Percentiles rank a stretch among this genome's conserved stretches.
phyloP scores from a whole-genome alignment of 2,329 filamentous ascomycete genomes.

The Neofusicoccum sp. region DNA sequence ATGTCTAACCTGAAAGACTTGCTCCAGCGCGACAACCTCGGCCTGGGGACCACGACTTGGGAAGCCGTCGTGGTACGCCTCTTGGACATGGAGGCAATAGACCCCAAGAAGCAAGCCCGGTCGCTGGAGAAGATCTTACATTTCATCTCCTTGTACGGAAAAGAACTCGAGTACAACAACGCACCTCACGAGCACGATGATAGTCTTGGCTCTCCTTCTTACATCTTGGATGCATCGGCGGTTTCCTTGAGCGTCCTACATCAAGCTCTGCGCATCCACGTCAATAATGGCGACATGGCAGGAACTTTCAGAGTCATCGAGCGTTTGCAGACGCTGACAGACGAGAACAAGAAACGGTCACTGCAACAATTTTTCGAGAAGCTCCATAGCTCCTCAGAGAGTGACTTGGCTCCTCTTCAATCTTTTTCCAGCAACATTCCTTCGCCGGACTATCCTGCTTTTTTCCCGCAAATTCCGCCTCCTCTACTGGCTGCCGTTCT shows the following conservation, averaged over 20 bases:
- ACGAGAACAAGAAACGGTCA: conserved; percentile 47
- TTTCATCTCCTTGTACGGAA: conserved; percentile 45
- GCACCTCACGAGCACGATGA: conserved; percentile 30
- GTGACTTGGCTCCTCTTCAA: conserved; percentile 28
- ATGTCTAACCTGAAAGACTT: conserved; percentile 42
- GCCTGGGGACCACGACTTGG: conserved; percentile 47
- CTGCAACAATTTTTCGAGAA: conserved; percentile 45
- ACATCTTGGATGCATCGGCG: conserved; percentile 50
- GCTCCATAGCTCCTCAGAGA: conserved; percentile 26
- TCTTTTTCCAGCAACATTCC: conserved; percentile 37
- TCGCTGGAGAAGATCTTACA: conserved; percentile 44
- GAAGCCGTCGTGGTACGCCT: conserved; percentile 53
- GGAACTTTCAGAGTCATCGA: conserved; percentile 43
- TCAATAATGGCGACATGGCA: conserved; percentile 41
- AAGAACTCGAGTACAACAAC: conserved; percentile 42
- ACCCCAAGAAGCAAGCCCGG: conserved; percentile 48
- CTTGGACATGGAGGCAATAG: conserved; percentile 51
- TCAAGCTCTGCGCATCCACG: conserved; percentile 43
- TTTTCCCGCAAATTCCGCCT: conserved; percentile 49
- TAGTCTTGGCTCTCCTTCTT: conserved; percentile 32
- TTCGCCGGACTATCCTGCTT: conserved; percentile 41
- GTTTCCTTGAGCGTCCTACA: conserved; percentile 47
- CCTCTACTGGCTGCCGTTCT: conserved; percentile 54
- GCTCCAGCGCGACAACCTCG: conserved; percentile 40
- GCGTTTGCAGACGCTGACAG: conserved; percentile 44